These are phyloP conservation scores for Trifolium subterraneum DNA, from an alignment of 306 rosid species.

Conservation along the genomic window DNA sequence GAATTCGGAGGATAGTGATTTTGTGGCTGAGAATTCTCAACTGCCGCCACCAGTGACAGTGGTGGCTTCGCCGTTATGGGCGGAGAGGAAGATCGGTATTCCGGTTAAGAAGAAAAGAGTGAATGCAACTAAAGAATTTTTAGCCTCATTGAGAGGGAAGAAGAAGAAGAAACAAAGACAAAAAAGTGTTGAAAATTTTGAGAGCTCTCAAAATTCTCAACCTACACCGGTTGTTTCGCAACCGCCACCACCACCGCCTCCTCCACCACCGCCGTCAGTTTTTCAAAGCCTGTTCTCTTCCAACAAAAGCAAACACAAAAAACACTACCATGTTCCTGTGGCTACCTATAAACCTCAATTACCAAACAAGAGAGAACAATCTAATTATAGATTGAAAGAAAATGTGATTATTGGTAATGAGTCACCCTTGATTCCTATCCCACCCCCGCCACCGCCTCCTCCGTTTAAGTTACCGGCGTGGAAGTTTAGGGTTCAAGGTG, in stretches of 20 bases:
- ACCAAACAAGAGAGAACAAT: conserved; percentile 46
- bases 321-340: conserved; percentile 37
- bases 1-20: conserved; percentile 2
- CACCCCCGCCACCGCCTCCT: conserved; percentile 79
- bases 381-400: conserved; percentile 40
- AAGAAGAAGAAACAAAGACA: conserved; percentile 82
- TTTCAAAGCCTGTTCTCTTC: conserved; percentile 62
- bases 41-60: conserved; percentile 1
- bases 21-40: conserved; percentile 15
- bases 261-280: conserved; percentile 58
- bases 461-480: conserved; percentile 62
- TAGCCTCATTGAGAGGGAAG: conserved; percentile 54
- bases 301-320: conserved; percentile 60
- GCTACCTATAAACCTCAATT: conserved; percentile 39
- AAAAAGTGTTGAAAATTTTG: conserved; percentile 68
- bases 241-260: conserved; percentile 44
- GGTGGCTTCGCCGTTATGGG: not conserved
- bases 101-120: conserved; percentile 64
- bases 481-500: conserved; percentile 68
- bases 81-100: conserved; percentile 43
- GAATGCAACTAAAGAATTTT: conserved; percentile 61
- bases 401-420: conserved; percentile 49
- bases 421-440: conserved; percentile 66
- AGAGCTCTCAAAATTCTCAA: conserved; percentile 43
- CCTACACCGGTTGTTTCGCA: conserved; percentile 21